Evolutionary conservation across 2,329 filamentous ascomycete genomes (phyloP).

Genomic region (Trichophyton simii): DNA sequence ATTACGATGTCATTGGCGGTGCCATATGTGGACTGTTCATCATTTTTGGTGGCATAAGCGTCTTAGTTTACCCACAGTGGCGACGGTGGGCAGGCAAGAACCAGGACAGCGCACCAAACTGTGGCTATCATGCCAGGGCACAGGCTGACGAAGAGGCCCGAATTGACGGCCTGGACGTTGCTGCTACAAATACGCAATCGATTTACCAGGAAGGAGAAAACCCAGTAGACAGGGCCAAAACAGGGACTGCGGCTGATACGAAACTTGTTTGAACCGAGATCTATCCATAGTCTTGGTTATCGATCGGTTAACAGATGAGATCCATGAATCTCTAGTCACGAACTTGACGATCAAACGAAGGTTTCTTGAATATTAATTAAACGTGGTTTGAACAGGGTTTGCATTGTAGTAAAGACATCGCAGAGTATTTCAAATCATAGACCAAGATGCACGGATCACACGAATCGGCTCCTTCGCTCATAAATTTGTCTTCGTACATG

Average conservation of each 20-base stretch:
- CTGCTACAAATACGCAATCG: not conserved
- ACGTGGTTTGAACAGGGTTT: not conserved
- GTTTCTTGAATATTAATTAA: not conserved
- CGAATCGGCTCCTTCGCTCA: too few species aligned
- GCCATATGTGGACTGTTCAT: constrained; percentile 77
- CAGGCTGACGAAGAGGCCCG: constrained; percentile 13
- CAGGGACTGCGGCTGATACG: not conserved
- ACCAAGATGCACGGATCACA: too few species aligned
- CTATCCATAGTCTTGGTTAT: not conserved
- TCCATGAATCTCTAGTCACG: not conserved
- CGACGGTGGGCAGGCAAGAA: constrained; percentile 43
- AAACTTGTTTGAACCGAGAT: not conserved
- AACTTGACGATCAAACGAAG: not conserved
- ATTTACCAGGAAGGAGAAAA: not conserved
- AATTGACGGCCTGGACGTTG: not conserved
- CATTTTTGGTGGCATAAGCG: constrained; percentile 59
- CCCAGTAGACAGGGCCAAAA: not conserved
- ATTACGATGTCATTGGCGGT: constrained; percentile 78
- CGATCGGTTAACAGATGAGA: not conserved
- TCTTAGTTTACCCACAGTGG: constrained; percentile 72
- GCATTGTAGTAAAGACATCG: not conserved
- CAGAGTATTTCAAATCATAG: too few species aligned
- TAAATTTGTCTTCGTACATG: not conserved
- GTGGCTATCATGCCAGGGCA: not conserved
- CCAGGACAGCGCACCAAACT: not conserved